A percentile compares a stretch with the other conserved stretches of the same genome.
Evolutionary conservation across 176 grass and related monocot species (phyloP).

Genomic region (Oryza officinalis): DNA sequence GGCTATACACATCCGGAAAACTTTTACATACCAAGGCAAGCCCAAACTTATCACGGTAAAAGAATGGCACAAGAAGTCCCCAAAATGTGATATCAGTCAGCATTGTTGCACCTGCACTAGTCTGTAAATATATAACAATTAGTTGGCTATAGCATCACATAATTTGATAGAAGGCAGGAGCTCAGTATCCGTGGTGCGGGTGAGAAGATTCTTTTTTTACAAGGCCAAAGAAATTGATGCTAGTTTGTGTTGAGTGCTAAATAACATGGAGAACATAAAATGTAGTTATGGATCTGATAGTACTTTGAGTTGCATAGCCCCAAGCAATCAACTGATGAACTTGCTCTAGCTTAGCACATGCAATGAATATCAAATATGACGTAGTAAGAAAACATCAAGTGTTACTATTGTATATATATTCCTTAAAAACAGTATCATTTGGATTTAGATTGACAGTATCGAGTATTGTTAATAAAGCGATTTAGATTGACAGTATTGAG

Average conservation of each 20-base stretch:
- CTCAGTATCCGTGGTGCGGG: background rate
- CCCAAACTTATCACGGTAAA: constrained; percentile 57
- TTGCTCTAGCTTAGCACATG: background rate
- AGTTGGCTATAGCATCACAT: background rate
- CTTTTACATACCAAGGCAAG: constrained; percentile 53
- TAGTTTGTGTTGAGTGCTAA: background rate
- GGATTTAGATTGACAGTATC: background rate
- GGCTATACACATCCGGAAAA: background rate
- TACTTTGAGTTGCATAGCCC: background rate
- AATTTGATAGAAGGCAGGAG: background rate
- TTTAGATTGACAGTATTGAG: too few relatives aligned
- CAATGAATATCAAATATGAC: constrained; percentile 3
- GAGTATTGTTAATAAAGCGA: background rate
- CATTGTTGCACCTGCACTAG: constrained; percentile 74
- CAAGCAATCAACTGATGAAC: background rate
- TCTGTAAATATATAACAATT: constrained; percentile 44
- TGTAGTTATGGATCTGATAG: background rate
- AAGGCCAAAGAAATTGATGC: background rate
- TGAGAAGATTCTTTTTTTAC: background rate
- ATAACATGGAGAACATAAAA: background rate
- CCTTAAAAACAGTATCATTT: background rate
- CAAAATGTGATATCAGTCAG: constrained; percentile 84
- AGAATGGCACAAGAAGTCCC: constrained; percentile 85
- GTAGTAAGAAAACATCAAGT: background rate
- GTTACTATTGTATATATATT: background rate